A percentile compares a stretch with the other conserved stretches of the same genome.
These are phyloP conservation scores for Phytophthora nicotianae DNA, from an alignment of 352 stramenopile genomes.

Conservation along the genomic window DNA sequence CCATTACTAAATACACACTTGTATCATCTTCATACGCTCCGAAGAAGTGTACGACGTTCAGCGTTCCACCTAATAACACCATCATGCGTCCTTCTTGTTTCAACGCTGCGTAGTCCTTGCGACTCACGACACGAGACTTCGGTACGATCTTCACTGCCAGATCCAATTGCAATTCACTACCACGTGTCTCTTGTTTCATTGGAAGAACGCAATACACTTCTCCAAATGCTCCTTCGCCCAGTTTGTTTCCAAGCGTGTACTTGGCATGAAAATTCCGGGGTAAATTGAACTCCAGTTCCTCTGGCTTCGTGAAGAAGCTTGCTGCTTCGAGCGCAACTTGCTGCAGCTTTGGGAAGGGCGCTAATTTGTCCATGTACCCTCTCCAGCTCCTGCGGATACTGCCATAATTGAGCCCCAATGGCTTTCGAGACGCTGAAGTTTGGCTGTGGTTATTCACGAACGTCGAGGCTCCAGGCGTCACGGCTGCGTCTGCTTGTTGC, in stretches of 20 bases:
- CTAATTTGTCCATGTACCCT: conserved; percentile 45
- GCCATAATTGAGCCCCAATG: conserved; percentile 41
- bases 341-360: conserved; percentile 51
- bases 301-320: conserved; percentile 62
- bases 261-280: conserved; percentile 57
- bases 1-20: conserved; percentile 82
- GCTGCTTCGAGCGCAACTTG: conserved; percentile 56
- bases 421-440: conserved; percentile 17
- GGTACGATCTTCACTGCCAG: conserved; percentile 81
- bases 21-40: conserved; percentile 77
- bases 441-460: conserved; percentile 20
- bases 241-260: conserved; percentile 57
- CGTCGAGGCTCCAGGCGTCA: conserved; percentile 26
- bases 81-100: conserved; percentile 81
- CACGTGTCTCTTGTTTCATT: conserved; percentile 7
- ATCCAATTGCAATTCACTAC: conserved; percentile 45
- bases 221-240: conserved; percentile 78
- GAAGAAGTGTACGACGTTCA: conserved; percentile 87
- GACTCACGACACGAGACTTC: conserved; percentile 66
- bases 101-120: conserved; percentile 64
- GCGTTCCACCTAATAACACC: conserved; percentile 71
- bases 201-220: conserved; percentile 63
- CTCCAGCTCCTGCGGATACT: conserved; percentile 71
- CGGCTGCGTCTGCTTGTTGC: conserved; percentile 24
- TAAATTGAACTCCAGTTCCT: conserved; percentile 71